Percentiles rank a stretch among this genome's conserved stretches.
phyloP scores from a whole-genome alignment of 148 eudicot genomes.

The Suaeda aralocaspica region DNA sequence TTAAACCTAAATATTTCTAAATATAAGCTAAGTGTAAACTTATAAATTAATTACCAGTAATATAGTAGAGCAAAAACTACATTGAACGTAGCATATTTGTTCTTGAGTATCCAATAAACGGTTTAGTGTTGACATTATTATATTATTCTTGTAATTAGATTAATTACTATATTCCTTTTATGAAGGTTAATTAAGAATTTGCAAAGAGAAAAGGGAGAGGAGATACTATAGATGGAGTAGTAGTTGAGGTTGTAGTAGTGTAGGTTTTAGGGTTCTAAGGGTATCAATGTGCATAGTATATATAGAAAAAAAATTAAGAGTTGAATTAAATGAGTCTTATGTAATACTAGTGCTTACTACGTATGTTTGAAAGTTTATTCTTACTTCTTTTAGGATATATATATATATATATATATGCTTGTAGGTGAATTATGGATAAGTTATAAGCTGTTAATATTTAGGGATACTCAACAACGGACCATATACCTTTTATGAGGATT shows the following conservation, averaged over 20 bases:
- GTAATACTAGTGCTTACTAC: no score
- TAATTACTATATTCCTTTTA: not conserved
- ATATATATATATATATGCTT: no score
- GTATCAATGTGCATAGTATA: slow-evolving; percentile 8
- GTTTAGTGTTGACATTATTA: slow-evolving; percentile 22
- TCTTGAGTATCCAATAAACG: slow-evolving; percentile 43
- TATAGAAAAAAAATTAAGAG: slow-evolving; percentile 7
- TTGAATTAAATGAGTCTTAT: no score
- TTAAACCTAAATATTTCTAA: not conserved
- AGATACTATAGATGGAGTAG: not conserved
- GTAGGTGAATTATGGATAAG: no score
- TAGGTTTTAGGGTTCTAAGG: slow-evolving; percentile 19
- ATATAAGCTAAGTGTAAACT: not conserved
- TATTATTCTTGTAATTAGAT: no score
- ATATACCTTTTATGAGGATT: no score
- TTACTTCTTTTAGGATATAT: no score
- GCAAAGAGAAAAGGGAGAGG: not conserved
- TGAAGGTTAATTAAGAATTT: not conserved
- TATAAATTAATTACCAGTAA: slow-evolving; percentile 49
- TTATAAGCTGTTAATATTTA: no score
- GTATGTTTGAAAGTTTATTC: no score
- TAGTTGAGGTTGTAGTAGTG: not conserved
- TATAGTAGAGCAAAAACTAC: slow-evolving; percentile 76
- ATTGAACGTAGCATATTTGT: slow-evolving; percentile 85
- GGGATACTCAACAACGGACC: no score